Evolutionary conservation across 257 asterid genomes (phyloP).

Genomic region (Solanum verrucosum): DNA sequence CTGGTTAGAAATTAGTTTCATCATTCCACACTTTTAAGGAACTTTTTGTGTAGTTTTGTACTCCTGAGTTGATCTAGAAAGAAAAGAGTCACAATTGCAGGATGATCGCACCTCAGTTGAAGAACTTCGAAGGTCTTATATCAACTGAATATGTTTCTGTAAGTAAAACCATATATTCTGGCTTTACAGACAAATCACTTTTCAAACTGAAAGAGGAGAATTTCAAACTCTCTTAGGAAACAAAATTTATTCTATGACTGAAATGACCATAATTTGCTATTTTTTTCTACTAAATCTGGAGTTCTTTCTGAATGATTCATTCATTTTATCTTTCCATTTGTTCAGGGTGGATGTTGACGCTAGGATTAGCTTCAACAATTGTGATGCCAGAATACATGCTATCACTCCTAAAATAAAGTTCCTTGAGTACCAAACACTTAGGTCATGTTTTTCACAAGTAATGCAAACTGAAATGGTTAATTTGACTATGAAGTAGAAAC

Average conservation of each 20-base stretch:
- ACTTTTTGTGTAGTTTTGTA: background rate
- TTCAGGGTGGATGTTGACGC: background rate
- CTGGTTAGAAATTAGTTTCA: background rate
- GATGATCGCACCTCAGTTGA: slow-evolving; percentile 43
- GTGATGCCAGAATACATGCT: background rate
- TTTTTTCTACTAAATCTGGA: background rate
- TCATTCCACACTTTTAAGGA: background rate
- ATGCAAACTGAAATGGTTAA: background rate
- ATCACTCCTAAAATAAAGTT: background rate
- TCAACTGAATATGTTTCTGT: slow-evolving; percentile 28
- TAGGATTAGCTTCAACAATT: background rate
- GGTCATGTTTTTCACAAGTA: background rate
- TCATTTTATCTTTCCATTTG: background rate
- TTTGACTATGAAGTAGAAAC: background rate
- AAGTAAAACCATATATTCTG: slow-evolving; percentile 7
- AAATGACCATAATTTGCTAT: background rate
- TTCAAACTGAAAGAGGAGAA: background rate
- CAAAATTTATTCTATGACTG: background rate
- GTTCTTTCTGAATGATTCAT: background rate
- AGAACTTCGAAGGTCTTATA: slow-evolving; percentile 53
- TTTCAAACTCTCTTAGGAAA: background rate
- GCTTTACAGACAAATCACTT: background rate
- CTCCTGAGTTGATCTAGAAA: background rate
- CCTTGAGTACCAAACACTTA: background rate
- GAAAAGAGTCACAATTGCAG: slow-evolving; percentile 26